A percentile compares a stretch with the other conserved stretches of the same genome.
phyloP scores from a whole-genome alignment of 352 stramenopile species.

The Elongisporangium undulatum region DNA sequence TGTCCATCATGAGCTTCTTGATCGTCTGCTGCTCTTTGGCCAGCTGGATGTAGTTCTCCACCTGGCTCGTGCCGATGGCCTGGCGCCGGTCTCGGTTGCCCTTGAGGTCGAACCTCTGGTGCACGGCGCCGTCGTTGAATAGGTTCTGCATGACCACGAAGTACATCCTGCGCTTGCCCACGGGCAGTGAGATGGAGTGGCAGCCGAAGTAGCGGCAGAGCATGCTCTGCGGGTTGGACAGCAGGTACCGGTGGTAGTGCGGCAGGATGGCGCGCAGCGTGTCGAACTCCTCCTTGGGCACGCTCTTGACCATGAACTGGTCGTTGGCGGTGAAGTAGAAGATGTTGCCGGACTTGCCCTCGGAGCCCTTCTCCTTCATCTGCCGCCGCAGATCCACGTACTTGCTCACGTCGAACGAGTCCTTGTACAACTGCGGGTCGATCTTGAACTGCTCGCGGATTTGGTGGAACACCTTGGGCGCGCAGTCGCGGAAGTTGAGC shows the following conservation, averaged over 20 bases:
- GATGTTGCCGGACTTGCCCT: slow-evolving; percentile 84
- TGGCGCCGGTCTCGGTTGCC: slow-evolving; percentile 74
- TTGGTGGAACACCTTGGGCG: slow-evolving; percentile 72
- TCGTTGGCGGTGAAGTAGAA: slow-evolving; percentile 89
- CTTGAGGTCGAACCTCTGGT: slow-evolving; percentile 82
- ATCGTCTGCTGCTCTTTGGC: slow-evolving; percentile 57
- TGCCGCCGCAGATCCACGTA: slow-evolving; percentile 14
- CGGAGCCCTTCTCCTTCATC: slow-evolving; percentile 72
- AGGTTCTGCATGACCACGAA: slow-evolving; percentile 89
- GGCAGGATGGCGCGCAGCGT: slow-evolving; percentile 76
- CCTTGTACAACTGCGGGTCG: slow-evolving; percentile 56
- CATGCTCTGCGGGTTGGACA: slow-evolving; percentile 67
- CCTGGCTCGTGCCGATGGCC: slow-evolving; percentile 51
- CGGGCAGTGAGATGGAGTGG: slow-evolving; percentile 80
- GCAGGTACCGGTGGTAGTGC: slow-evolving; percentile 77
- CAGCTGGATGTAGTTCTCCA: slow-evolving; percentile 61
- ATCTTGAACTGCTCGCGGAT: slow-evolving; percentile 78
- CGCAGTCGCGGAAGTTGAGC: slow-evolving; percentile 71
- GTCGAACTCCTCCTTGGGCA: slow-evolving; percentile 83
- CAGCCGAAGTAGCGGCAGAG: slow-evolving; percentile 83
- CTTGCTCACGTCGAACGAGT: slow-evolving; percentile 67
- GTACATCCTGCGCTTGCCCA: slow-evolving; percentile 82
- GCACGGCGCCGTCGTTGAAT: slow-evolving; percentile 72
- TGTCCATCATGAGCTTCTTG: slow-evolving; percentile 80
- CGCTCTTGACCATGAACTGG: slow-evolving; percentile 87